Percentiles rank a stretch among this genome's conserved stretches.
Evolutionary conservation across 78 protist genomes (phyloP).

Genomic region (Dictyostelium capitatum): DNA sequence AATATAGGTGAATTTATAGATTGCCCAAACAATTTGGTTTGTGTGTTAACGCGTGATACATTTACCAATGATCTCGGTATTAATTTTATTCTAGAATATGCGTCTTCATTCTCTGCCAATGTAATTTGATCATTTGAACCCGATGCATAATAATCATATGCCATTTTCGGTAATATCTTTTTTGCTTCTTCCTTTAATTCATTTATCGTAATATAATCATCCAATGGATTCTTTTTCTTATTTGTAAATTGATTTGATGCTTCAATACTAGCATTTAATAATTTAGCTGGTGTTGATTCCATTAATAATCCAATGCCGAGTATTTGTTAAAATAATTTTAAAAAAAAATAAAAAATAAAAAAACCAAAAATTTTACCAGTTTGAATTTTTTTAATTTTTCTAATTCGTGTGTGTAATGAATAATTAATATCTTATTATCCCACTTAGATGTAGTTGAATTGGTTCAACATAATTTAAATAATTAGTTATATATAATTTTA

Average conservation of each 20-base stretch:
- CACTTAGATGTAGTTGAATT: too few relatives aligned
- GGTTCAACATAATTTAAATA: too few relatives aligned
- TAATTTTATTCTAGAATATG: slow-evolving; percentile 34
- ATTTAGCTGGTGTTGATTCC: too few relatives aligned
- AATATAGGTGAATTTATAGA: slow-evolving; percentile 26
- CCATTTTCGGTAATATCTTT: slow-evolving; percentile 69
- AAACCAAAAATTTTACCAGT: too few relatives aligned
- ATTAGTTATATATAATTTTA: too few relatives aligned
- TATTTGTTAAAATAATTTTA: too few relatives aligned
- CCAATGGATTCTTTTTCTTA: neutral
- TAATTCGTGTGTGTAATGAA: too few relatives aligned
- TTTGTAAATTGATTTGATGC: slow-evolving; percentile 29
- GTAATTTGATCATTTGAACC: slow-evolving; percentile 68
- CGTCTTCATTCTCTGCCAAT: slow-evolving; percentile 53
- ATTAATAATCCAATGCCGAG: too few relatives aligned
- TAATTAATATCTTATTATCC: too few relatives aligned
- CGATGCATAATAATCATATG: slow-evolving; percentile 79
- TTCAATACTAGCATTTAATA: neutral
- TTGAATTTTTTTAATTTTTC: too few relatives aligned
- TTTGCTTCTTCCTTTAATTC: slow-evolving; percentile 41
- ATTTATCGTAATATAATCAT: slow-evolving; percentile 1
- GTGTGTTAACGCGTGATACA: slow-evolving; percentile 31
- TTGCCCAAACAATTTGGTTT: slow-evolving; percentile 21
- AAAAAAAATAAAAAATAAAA: too few relatives aligned
- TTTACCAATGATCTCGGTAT: slow-evolving; percentile 55